Percentiles rank a stretch among this genome's conserved stretches.
Conservation (phyloP, 164 flowering plant species). For the Houttuynia cordata region DNA sequence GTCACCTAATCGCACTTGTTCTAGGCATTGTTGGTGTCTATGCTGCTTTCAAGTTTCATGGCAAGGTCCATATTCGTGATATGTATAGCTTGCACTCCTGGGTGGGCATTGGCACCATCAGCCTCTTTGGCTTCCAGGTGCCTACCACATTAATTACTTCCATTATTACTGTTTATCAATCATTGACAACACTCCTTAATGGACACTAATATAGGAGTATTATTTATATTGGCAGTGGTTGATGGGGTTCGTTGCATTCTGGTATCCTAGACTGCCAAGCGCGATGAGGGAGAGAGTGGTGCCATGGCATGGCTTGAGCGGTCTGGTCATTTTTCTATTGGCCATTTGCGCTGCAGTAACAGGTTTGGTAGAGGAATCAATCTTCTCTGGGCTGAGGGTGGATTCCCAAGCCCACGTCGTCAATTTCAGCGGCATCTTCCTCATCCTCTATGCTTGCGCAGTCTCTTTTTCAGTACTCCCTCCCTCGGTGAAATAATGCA, state of each 20-base stretch:
- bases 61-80: slow-evolving; percentile 14
- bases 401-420: slow-evolving; percentile 20
- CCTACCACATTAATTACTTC: background rate
- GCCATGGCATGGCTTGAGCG: slow-evolving; percentile 16
- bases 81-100: slow-evolving; percentile 70
- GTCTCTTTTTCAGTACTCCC: slow-evolving; percentile 12
- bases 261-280: background rate
- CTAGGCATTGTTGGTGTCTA: slow-evolving; percentile 53
- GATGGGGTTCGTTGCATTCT: slow-evolving; percentile 9
- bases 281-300: slow-evolving; percentile 1
- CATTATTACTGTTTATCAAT: background rate
- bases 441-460: slow-evolving; percentile 40
- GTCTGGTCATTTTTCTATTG: slow-evolving; percentile 47
- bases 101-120: slow-evolving; percentile 65
- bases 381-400: slow-evolving; percentile 9
- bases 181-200: background rate
- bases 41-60: slow-evolving; percentile 62
- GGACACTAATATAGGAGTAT: background rate
- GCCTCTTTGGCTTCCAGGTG: slow-evolving; percentile 59
- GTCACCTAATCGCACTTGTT: slow-evolving; percentile 32
- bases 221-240: slow-evolving; percentile 8
- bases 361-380: slow-evolving; percentile 40
- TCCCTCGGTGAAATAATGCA: background rate
- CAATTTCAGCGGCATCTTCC: slow-evolving; percentile 46
- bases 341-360: slow-evolving; percentile 49